These are phyloP conservation scores for Coniochaeta sp. DNA, from an alignment of 2,329 filamentous ascomycete genomes.

Conservation along the genomic window DNA sequence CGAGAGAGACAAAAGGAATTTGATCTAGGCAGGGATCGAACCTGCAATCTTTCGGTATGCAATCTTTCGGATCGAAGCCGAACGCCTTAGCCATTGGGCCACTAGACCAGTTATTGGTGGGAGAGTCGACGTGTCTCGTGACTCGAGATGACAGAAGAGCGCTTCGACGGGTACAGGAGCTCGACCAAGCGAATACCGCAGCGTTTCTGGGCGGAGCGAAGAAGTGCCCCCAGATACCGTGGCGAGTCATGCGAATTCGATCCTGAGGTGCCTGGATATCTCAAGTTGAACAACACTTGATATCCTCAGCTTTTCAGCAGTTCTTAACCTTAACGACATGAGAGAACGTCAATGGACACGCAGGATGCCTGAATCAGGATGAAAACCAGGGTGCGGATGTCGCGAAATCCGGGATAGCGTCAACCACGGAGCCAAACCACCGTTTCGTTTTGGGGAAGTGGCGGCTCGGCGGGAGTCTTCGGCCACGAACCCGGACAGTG, in stretches of 20 bases:
- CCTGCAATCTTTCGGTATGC: not conserved
- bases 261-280: too few species aligned
- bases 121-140: not conserved
- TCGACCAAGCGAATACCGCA: too few species aligned
- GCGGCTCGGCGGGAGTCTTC: not conserved
- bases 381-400: too few species aligned
- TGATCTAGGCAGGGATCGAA: not conserved
- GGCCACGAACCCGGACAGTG: not conserved
- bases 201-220: too few species aligned
- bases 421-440: not conserved
- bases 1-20: not conserved
- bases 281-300: too few species aligned
- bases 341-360: too few species aligned
- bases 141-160: not conserved
- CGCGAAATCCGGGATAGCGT: not conserved
- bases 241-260: too few species aligned
- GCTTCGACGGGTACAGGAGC: too few species aligned
- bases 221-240: too few species aligned
- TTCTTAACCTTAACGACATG: too few species aligned
- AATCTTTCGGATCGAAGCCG: not conserved
- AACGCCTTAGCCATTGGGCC: not conserved
- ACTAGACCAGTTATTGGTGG: not conserved
- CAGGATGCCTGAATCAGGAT: not conserved
- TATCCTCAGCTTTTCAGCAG: too few species aligned
- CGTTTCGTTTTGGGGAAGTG: not conserved